These are phyloP conservation scores for Syzygium malaccense DNA, from an alignment of 441 rosid genomes.

Conservation along the genomic window DNA sequence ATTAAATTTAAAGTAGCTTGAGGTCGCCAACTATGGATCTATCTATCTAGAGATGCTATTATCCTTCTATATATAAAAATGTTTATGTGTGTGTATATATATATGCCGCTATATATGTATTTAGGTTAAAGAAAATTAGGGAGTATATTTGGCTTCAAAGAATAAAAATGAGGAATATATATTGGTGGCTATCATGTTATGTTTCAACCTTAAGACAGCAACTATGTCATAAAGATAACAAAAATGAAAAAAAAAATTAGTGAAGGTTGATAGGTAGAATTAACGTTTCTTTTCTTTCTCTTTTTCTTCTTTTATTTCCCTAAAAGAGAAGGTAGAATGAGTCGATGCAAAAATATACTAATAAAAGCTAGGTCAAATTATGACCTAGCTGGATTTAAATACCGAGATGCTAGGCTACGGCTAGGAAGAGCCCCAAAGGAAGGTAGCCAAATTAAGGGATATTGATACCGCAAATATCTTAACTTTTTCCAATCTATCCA, in stretches of 20 bases:
- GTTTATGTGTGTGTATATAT: no score
- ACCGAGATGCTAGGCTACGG: neutral
- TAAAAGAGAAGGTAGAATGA: no score
- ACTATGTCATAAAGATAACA: neutral
- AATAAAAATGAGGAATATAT: no score
- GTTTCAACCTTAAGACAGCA: neutral
- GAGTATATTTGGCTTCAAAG: neutral
- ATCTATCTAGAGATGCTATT: neutral
- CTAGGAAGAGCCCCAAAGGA: neutral
- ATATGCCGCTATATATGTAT: neutral
- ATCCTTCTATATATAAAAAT: no score
- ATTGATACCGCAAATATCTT: neutral
- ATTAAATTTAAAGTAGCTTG: neutral
- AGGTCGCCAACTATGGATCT: neutral
- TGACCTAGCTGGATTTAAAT: neutral
- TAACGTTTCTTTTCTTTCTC: no score
- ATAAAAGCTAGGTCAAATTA: no score
- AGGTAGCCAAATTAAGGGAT: neutral
- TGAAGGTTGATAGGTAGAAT: no score
- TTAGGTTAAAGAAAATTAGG: neutral
- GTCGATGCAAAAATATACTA: neutral
- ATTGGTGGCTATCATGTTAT: neutral
- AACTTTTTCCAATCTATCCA: neutral
- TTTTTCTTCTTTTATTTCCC: no score
- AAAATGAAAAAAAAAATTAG: neutral